Conservation (phyloP, 306 rosid species). For the Elaeagnus macrophylla region DNA sequence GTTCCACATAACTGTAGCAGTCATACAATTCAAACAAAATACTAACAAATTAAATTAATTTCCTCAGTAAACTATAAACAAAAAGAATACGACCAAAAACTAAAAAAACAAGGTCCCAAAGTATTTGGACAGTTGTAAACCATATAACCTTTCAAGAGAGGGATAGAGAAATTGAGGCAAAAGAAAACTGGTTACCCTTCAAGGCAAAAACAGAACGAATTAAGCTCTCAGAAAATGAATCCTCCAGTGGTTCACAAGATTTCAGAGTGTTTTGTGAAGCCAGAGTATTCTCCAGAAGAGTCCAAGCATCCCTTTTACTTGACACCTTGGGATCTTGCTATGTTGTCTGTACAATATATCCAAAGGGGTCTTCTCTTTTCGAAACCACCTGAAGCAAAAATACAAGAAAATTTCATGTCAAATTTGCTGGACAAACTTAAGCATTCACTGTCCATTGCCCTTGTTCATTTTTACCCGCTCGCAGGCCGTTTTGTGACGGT, state of each 20-base stretch:
- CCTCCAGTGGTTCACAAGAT: conserved; percentile 5
- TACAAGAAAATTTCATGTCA: conserved; percentile 6
- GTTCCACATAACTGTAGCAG: no score
- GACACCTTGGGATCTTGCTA: conserved; percentile 33
- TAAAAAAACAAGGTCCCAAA: no score
- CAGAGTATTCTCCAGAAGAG: conserved; percentile 14
- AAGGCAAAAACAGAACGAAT: no score
- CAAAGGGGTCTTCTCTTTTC: conserved; percentile 61
- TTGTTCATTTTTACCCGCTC: conserved; percentile 56
- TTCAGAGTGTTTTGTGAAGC: conserved; percentile 31
- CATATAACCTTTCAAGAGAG: no score
- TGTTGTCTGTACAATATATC: conserved; percentile 44
- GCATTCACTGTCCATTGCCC: conserved; percentile 41
- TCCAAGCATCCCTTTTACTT: conserved; percentile 31
- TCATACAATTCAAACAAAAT: no score
- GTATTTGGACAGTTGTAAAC: no score
- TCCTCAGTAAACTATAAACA: no score
- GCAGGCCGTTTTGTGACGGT: conserved; percentile 40
- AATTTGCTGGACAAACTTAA: conserved; percentile 31
- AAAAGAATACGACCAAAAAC: no score
- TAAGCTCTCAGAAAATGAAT: not conserved
- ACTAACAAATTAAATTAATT: no score
- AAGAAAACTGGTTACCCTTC: no score
- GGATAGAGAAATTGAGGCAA: no score
- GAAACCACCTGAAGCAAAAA: conserved; percentile 26